Evolutionary conservation across 208 protist genomes (phyloP).

Genomic region (Herpetomonas tarakana): DNA sequence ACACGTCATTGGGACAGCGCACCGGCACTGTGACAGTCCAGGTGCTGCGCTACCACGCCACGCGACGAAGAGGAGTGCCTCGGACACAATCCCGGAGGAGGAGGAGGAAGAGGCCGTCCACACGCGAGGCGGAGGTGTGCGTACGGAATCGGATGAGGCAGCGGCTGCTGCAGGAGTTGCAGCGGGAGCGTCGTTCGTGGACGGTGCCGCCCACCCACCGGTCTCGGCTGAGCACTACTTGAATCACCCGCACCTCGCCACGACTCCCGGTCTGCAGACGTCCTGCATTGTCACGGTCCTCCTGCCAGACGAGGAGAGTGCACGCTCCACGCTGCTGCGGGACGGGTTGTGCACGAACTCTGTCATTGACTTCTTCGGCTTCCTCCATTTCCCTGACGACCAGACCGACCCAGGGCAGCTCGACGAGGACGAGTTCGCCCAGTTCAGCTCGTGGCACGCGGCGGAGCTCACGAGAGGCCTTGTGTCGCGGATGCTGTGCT

Average conservation of each 20-base stretch:
- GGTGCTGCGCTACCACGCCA: too few relatives aligned
- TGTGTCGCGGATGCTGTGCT: constrained; percentile 45
- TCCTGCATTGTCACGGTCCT: neutral
- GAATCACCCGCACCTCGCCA: neutral
- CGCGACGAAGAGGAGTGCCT: neutral
- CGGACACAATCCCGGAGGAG: neutral
- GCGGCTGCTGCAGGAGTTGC: too few relatives aligned
- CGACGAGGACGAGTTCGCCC: constrained; percentile 38
- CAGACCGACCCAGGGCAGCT: constrained; percentile 7
- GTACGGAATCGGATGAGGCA: neutral
- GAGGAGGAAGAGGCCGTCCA: neutral
- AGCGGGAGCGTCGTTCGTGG: too few relatives aligned
- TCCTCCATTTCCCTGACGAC: constrained; percentile 36
- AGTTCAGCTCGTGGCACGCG: constrained; percentile 55
- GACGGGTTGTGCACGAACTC: constrained; percentile 49
- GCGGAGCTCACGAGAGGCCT: constrained; percentile 34
- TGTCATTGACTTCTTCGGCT: constrained; percentile 76
- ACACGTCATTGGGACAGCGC: neutral
- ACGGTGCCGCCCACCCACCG: neutral
- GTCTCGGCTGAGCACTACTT: neutral
- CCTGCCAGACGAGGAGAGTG: neutral
- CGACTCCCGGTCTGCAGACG: neutral
- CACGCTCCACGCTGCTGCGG: neutral
- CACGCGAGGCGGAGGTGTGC: too few relatives aligned
- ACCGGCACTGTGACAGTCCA: too few relatives aligned